Percentiles rank a stretch among this genome's conserved stretches.
phyloP scores from a whole-genome alignment of 2,329 filamentous ascomycete species.

The Coleophoma crateriformis region DNA sequence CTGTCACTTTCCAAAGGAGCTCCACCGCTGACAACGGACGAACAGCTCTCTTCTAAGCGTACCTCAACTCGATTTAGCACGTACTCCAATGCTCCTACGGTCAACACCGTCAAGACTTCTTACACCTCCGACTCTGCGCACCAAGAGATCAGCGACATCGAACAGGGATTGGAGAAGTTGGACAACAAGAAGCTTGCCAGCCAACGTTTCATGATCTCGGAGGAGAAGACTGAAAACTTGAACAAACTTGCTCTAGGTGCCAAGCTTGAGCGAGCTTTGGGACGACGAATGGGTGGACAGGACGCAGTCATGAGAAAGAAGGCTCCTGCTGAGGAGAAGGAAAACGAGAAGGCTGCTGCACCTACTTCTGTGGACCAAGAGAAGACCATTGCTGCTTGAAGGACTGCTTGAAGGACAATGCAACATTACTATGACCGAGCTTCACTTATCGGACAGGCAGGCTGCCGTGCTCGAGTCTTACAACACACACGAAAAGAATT shows the following conservation, averaged over 20 bases:
- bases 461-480: background rate
- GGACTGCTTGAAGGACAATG: background rate
- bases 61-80: conserved; percentile 47
- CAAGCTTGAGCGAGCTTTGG: conserved; percentile 67
- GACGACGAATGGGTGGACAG: conserved; percentile 63
- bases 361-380: background rate
- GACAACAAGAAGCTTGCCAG: conserved; percentile 63
- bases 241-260: conserved; percentile 67
- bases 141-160: conserved; percentile 53
- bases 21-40: conserved; percentile 6
- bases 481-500: background rate
- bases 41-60: conserved; percentile 36
- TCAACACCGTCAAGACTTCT: conserved; percentile 30
- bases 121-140: conserved; percentile 24
- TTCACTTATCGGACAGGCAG: background rate
- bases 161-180: conserved; percentile 59
- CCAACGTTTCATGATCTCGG: conserved; percentile 61
- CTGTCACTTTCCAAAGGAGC: background rate
- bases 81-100: conserved; percentile 39
- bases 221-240: conserved; percentile 62
- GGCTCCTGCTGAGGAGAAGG: conserved; percentile 8
- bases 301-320: conserved; percentile 57
- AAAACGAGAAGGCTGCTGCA: conserved; percentile 8
- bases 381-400: background rate
- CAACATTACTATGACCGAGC: background rate